Percentiles rank a stretch among this genome's conserved stretches.
These are phyloP conservation scores for Ottelia alismoides DNA, from an alignment of 106 monocot species.

Conservation along the genomic window DNA sequence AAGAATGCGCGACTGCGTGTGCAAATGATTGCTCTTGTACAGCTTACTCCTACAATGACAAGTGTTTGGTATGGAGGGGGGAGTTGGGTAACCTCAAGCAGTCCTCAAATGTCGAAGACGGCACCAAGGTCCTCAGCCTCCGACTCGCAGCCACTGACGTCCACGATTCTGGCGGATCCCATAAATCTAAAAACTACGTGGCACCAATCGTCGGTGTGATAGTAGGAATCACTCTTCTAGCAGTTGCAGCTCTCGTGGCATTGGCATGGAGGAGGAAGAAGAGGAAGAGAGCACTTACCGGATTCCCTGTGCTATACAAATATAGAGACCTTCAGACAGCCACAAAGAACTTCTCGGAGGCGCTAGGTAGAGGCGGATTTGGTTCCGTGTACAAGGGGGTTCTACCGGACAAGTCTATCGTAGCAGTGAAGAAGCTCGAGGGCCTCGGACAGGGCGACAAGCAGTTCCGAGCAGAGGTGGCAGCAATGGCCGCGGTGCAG, in stretches of 20 bases:
- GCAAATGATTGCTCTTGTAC: constrained; percentile 2
- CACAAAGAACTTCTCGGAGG: constrained; percentile 1
- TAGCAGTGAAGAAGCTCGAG: constrained; percentile 6
- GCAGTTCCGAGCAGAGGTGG: constrained; percentile 3
- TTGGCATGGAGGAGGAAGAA: neutral
- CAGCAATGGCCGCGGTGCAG: neutral
- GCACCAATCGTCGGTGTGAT: neutral
- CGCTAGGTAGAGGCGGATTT: neutral
- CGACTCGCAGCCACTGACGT: neutral
- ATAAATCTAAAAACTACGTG: neutral
- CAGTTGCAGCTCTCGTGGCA: neutral
- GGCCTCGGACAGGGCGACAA: constrained; percentile 1
- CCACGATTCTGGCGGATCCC: neutral
- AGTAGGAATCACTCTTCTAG: neutral
- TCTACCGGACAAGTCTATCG: neutral
- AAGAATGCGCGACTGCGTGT: constrained; percentile 3
- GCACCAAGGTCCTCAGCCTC: neutral
- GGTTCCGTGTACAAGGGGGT: constrained; percentile 1
- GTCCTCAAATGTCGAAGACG: neutral
- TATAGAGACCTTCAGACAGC: neutral
- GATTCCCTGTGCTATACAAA: neutral
- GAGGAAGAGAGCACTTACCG: constrained; percentile 1
- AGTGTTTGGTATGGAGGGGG: neutral
- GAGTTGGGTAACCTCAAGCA: neutral
- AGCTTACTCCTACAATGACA: neutral